A percentile compares a stretch with the other conserved stretches of the same genome.
phyloP scores from a whole-genome alignment of 2,329 filamentous ascomycete species.

The Diaporthe helianthi region DNA sequence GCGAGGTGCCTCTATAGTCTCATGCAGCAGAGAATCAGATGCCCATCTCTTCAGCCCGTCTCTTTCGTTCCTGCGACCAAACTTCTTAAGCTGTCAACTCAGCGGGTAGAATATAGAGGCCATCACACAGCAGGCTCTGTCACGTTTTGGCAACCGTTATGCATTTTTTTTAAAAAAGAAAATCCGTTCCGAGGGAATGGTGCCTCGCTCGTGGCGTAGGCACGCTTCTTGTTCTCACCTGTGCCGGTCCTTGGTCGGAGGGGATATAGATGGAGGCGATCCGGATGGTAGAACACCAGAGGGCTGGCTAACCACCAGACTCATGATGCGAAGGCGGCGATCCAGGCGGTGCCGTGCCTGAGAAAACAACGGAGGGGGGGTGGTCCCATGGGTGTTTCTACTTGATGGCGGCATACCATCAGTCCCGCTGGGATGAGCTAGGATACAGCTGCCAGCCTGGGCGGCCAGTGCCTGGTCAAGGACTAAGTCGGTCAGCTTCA shows the following conservation, averaged over 20 bases:
- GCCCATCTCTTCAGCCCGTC: too few species aligned
- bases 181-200: neutral
- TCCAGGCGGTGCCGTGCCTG: neutral
- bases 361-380: neutral
- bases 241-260: neutral
- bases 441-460: neutral
- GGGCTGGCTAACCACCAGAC: too few species aligned
- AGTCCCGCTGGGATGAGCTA: neutral
- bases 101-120: too few species aligned
- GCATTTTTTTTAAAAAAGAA: too few species aligned
- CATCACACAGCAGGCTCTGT: too few species aligned
- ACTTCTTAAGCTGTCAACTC: too few species aligned
- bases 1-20: too few species aligned
- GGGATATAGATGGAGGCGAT: neutral
- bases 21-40: too few species aligned
- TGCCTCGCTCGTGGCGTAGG: neutral
- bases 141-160: too few species aligned
- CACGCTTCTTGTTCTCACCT: neutral
- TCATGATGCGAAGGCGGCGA: neutral
- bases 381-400: neutral
- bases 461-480: constrained; percentile 23
- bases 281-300: too few species aligned
- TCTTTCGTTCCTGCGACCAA: too few species aligned
- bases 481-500: constrained; percentile 20
- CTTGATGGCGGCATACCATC: neutral